Base-by-base conservation (phyloP, 1,139 yeast species). In the Kurtzmaniella quercitrusa region DNA sequence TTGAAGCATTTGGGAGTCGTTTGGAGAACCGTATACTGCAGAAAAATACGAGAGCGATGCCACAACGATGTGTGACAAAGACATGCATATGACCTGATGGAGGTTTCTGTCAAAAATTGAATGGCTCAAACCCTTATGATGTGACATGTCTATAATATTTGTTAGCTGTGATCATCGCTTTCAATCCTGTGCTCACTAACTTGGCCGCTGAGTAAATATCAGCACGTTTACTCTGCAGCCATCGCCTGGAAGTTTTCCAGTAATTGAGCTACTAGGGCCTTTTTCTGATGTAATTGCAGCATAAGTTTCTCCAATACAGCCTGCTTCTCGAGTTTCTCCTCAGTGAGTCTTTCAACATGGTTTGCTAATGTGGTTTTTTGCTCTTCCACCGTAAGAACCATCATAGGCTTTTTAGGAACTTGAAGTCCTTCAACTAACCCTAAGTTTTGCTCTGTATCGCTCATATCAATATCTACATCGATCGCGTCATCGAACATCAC, bases 321-420 rank as follows among this genome's bases (percentile, higher is more conserved):
- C 18, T 31, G 36, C 18, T 31, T 31, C 18, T 31, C 36, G 18
- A 31, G 16, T 40, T 44, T 42, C 10, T 37, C 25, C 8, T 34
- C n/a, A 16, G 43, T 43, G 25, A 41, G 43, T 12, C 41, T 42
- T 14, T 33, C 11, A 2, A 46, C 34, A 17, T 48, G 39, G 9
- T 38, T 16, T 18, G 46, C 40, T 18, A 52, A 47, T 11, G 48
- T 42, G 14, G 40, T 45, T 12, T 57, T 21, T 43, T 56, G 58
- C 23, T 52, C 48, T 2, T 43, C 46, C 1, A 52, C 25, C 1
- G 50, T 38, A 14, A 47, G 41, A 5, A 59, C 54, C 31, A 44
- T 43, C 1, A 48, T 38, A 4, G 36, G 36, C 14, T 12, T n/a
- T 8, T 15, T 14, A 9, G 36, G 14, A 15, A 16, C 36, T 17